Evolutionary conservation across 768 basidiomycete species (phyloP).

Genomic region (Phaeotremella skinneri): DNA sequence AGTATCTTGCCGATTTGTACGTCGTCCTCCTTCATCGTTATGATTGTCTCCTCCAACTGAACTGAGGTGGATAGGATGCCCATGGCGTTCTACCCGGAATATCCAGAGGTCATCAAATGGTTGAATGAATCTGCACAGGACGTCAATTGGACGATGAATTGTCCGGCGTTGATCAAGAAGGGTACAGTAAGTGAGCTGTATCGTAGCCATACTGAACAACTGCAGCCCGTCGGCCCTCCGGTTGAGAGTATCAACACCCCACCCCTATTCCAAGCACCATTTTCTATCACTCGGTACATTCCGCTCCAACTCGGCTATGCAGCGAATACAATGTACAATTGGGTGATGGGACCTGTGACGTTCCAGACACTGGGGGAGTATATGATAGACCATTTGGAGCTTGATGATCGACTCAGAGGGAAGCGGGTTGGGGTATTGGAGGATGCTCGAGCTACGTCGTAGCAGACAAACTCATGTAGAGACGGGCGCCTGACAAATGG

Average conservation of each 20-base stretch:
- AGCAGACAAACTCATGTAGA: too few species aligned
- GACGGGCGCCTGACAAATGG: not conserved
- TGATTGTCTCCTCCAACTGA: not conserved
- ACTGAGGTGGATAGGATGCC: conserved; percentile 3
- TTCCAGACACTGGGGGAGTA: conserved; percentile 4
- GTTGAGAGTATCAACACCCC: conserved; percentile 7
- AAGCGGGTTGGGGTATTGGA: not conserved
- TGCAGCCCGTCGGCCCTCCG: conserved; percentile 1
- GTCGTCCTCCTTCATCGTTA: not conserved
- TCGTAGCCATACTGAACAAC: not conserved
- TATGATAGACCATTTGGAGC: conserved; percentile 1
- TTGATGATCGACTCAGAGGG: not conserved
- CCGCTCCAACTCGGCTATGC: conserved; percentile 4
- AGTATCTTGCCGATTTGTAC: not conserved
- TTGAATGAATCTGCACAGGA: not conserved
- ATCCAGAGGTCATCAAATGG: not conserved
- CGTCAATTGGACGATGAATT: not conserved
- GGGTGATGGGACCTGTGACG: not conserved
- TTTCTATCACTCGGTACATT: not conserved
- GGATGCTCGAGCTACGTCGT: not conserved
- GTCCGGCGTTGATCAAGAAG: not conserved
- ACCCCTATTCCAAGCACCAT: conserved; percentile 1
- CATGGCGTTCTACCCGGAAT: conserved; percentile 8
- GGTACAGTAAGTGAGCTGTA: not conserved
- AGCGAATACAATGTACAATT: conserved; percentile 7